Percentiles rank a stretch among this genome's conserved stretches.
These are phyloP conservation scores for Dactylella cylindrospora DNA, from an alignment of 2,329 filamentous ascomycete species.

Conservation along the genomic window DNA sequence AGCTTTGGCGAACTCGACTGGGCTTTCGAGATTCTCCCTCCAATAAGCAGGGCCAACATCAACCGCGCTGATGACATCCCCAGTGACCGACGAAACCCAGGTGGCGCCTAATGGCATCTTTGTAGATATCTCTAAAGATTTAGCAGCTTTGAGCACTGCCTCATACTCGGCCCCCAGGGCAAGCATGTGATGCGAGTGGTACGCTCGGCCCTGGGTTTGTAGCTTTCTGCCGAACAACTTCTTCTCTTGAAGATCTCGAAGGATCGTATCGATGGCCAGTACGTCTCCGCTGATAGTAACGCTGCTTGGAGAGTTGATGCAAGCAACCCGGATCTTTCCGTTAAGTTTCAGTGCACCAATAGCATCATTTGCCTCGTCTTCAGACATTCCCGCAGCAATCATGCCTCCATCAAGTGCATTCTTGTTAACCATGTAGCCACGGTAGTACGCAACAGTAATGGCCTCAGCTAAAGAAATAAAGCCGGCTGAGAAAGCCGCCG, in stretches of 20 bases:
- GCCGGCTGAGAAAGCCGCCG: slow-evolving; percentile 55
- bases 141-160: background rate
- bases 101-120: slow-evolving; percentile 43
- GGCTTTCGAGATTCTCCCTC: slow-evolving; percentile 51
- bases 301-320: slow-evolving; percentile 50
- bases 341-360: slow-evolving; percentile 2
- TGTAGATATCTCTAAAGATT: slow-evolving; percentile 25
- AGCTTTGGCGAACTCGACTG: slow-evolving; percentile 52
- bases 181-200: slow-evolving; percentile 55
- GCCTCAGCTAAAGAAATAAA: slow-evolving; percentile 51
- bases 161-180: slow-evolving; percentile 1
- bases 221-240: slow-evolving; percentile 4
- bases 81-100: slow-evolving; percentile 47
- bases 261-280: slow-evolving; percentile 45
- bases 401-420: slow-evolving; percentile 50
- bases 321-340: slow-evolving; percentile 2
- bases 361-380: slow-evolving; percentile 48
- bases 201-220: slow-evolving; percentile 49
- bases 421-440: slow-evolving; percentile 49
- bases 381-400: slow-evolving; percentile 52
- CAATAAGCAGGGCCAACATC: slow-evolving; percentile 48
- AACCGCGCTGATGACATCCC: slow-evolving; percentile 40
- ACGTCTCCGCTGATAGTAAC: slow-evolving; percentile 50
- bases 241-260: slow-evolving; percentile 20
- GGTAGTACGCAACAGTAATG: slow-evolving; percentile 53